A percentile compares a stretch with the other conserved stretches of the same genome.
Conservation (phyloP, 2,329 filamentous ascomycete species). For the Cladosporium sp. region DNA sequence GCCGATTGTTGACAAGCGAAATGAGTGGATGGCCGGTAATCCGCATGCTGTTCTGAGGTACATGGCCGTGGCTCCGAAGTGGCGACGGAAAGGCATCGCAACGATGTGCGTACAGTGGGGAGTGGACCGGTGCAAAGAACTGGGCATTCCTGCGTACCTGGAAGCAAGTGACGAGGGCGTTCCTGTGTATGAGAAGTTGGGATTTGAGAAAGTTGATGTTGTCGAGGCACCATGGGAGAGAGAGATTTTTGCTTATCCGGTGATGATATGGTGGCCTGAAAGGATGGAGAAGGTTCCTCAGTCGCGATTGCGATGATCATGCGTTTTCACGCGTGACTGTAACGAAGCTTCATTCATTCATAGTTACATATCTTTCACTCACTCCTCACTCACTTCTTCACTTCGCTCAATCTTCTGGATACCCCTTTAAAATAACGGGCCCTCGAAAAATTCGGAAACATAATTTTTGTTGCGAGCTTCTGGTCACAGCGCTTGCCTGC, state of each 20-base stretch:
- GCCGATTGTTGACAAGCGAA: slow-evolving; percentile 23
- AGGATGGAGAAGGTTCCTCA: slow-evolving; percentile 17
- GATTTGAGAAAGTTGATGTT: slow-evolving; percentile 32
- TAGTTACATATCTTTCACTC: not conserved
- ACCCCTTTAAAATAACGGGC: not conserved
- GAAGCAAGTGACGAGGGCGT: slow-evolving; percentile 38
- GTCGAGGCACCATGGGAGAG: slow-evolving; percentile 20
- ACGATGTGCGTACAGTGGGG: slow-evolving; percentile 41
- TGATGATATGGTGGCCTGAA: slow-evolving; percentile 30
- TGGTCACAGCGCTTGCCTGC: not conserved
- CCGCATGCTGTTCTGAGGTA: slow-evolving; percentile 28
- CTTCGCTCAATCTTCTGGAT: not conserved
- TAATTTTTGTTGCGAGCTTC: not conserved
- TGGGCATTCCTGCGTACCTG: slow-evolving; percentile 39
- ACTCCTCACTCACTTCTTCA: not conserved
- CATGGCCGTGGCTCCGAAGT: slow-evolving; percentile 37
- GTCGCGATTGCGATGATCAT: not conserved
- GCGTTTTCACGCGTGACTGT: not conserved
- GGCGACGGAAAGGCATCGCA: slow-evolving; percentile 40
- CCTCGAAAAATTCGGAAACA: not conserved
- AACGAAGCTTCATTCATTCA: not conserved
- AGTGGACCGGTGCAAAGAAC: slow-evolving; percentile 37
- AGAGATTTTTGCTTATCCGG: slow-evolving; percentile 18
- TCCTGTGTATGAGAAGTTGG: slow-evolving; percentile 40
- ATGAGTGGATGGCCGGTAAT: slow-evolving; percentile 24